phyloP scores from a whole-genome alignment of 2,329 filamentous ascomycete species.

The Ophiocordyceps sinensis region DNA sequence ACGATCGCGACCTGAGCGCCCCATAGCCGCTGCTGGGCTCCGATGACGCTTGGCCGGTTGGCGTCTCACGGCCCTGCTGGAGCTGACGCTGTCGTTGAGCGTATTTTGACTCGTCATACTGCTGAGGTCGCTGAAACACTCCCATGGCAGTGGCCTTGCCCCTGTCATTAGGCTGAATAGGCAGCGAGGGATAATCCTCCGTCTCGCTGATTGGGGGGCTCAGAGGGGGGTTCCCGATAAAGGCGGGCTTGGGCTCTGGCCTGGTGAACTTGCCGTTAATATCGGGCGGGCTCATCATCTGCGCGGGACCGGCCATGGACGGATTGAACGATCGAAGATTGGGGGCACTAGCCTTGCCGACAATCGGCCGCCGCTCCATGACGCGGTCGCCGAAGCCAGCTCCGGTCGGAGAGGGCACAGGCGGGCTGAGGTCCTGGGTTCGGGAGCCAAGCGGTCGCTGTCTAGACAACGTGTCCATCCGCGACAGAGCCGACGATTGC shows the following conservation, averaged over 20 bases:
- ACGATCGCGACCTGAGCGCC: constrained; percentile 29
- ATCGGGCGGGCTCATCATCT: constrained; percentile 21
- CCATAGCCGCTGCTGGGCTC: constrained; percentile 29
- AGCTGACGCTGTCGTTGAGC: constrained; percentile 70
- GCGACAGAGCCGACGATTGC: constrained; percentile 59
- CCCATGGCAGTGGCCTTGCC: constrained; percentile 65
- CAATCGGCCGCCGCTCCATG: constrained; percentile 28
- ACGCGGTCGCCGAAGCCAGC: constrained; percentile 30
- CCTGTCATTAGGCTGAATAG: constrained; percentile 60
- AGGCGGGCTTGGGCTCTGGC: constrained; percentile 15
- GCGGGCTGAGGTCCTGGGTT: constrained; percentile 33
- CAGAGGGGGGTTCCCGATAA: constrained; percentile 22
- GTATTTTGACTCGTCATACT: constrained; percentile 77
- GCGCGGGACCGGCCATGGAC: constrained; percentile 23
- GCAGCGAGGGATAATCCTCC: constrained; percentile 49
- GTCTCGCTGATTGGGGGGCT: constrained; percentile 52
- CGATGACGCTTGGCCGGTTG: constrained; percentile 29
- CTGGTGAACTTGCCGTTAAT: constrained; percentile 20
- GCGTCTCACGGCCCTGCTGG: constrained; percentile 57
- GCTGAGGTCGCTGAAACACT: constrained; percentile 55
- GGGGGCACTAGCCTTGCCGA: constrained; percentile 49
- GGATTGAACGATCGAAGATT: constrained; percentile 49
- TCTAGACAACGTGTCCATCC: constrained; percentile 64
- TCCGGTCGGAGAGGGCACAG: constrained; percentile 30
- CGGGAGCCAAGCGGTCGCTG: constrained; percentile 37